Evolutionary conservation across 176 grass and related monocot genomes (phyloP).

Genomic region (Aegilops bicornis): DNA sequence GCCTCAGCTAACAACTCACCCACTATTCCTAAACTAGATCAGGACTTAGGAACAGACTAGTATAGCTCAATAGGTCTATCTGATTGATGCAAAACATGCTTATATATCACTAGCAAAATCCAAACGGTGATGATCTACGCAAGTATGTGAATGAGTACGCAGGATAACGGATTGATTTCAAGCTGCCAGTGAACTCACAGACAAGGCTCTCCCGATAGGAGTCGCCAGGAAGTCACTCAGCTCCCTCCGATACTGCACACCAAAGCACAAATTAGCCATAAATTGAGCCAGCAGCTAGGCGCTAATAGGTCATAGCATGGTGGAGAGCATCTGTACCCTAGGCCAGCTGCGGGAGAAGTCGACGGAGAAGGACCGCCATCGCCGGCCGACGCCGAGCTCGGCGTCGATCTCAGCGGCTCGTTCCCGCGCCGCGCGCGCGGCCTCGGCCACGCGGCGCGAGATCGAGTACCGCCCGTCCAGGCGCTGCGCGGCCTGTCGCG

Average conservation of each 20-base stretch:
- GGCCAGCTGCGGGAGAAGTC: constrained; percentile 96
- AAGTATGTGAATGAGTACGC: background rate
- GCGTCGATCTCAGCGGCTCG: constrained; percentile 70
- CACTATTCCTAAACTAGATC: background rate
- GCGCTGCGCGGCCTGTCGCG: constrained; percentile 51
- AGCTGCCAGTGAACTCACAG: constrained; percentile 56
- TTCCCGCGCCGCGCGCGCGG: constrained; percentile 45
- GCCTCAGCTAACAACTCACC: background rate
- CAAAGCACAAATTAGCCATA: constrained; percentile 26
- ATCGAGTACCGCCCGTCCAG: constrained; percentile 61
- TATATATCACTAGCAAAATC: background rate
- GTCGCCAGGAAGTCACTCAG: constrained; percentile 61
- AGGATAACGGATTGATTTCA: background rate
- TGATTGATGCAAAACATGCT: constrained; percentile 15
- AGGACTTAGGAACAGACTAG: background rate
- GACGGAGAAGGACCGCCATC: constrained; percentile 78
- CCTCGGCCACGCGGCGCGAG: constrained; percentile 55
- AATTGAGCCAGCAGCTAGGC: background rate
- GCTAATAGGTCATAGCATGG: background rate
- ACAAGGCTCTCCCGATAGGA: constrained; percentile 64
- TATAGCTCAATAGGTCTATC: background rate
- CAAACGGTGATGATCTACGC: background rate
- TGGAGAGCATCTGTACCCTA: constrained; percentile 47
- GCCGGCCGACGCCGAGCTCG: constrained; percentile 73
- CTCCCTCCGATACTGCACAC: constrained; percentile 77